Base-by-base conservation (phyloP, 306 rosid genomes). In the Elaeagnus macrophylla region DNA sequence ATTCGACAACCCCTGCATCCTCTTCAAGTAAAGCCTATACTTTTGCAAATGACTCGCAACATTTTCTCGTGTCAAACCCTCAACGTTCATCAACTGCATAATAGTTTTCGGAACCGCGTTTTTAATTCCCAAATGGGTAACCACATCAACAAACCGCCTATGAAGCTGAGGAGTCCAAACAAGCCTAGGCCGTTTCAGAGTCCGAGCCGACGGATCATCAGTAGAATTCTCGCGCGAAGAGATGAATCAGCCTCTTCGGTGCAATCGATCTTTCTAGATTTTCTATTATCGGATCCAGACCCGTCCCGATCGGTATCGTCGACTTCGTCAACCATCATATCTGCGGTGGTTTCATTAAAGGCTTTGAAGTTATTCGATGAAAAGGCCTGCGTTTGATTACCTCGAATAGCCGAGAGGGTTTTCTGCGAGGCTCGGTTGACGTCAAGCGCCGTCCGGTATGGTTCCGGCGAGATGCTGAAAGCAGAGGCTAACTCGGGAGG, bases 161-260 rank as follows among this genome's bases (percentile, higher is more conserved):
- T 93, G 99, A 3, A 93, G 68, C 77, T 87, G 93, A 25, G 99
- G 89, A 5, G 89, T 93, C 99, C 99, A 93, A 4, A 88, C 95
- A 6, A 93, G 73, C 42, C 99, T 61, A 7, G 87, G 87, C 48
- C 99, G 78, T 75, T 87, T 86, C 44, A 72, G 53, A 43, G 78
- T 39, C 68, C 78, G 66, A 25, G 58, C 81, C 16, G 85, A 59
- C 3, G 67, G 67, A 51, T 74, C 85, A 6, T 71, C 89, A 45
- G 51, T 53, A 13, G 72, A 64, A 58, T 67, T 72, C 55, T 74
- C 83, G 48, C 51, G 36, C 75, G 62, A 57, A 62, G 72, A 12
- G 86, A 74, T 16, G 82, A 81, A 66, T 83, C 86, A 0, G 79
- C 85, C 53, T 80, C 89, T 60, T 79, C 94, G 6, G 64, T 66